These are phyloP conservation scores for Mycena polygramma DNA, from an alignment of 768 basidiomycete species.

Conservation along the genomic window DNA sequence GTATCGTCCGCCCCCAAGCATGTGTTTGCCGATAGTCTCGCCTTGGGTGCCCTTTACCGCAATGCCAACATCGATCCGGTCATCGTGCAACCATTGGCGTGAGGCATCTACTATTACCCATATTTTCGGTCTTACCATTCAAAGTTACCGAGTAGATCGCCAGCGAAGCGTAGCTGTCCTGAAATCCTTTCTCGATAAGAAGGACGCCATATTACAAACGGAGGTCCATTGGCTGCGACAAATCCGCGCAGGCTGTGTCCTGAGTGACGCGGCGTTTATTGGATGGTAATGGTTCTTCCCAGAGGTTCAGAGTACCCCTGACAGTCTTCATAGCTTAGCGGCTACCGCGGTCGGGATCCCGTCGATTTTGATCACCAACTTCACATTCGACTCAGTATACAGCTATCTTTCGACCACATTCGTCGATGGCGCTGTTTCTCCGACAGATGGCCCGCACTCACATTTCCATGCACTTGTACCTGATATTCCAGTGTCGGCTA, in stretches of 20 bases:
- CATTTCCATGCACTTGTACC: conserved; percentile 51
- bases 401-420: conserved; percentile 76
- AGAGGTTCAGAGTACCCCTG: not conserved
- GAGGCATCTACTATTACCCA: conserved; percentile 43
- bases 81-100: conserved; percentile 86
- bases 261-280: conserved; percentile 85
- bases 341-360: conserved; percentile 76
- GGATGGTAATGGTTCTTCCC: conserved; percentile 64
- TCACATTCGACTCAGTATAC: conserved; percentile 88
- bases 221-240: conserved; percentile 72
- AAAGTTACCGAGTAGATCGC: conserved; percentile 80
- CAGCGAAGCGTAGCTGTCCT: conserved; percentile 76
- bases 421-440: conserved; percentile 52
- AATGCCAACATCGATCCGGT: conserved; percentile 84
- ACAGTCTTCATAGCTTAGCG: conserved; percentile 64
- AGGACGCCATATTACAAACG: conserved; percentile 65
- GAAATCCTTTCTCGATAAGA: conserved; percentile 66
- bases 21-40: conserved; percentile 76
- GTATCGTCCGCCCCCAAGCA: conserved; percentile 81
- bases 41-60: conserved; percentile 74
- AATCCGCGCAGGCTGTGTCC: conserved; percentile 67
- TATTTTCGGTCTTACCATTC: conserved; percentile 16
- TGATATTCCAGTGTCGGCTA: conserved; percentile 68
- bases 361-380: conserved; percentile 82
- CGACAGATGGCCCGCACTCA: conserved; percentile 30